These are phyloP conservation scores for Aspergillus candidus DNA, from an alignment of 2,329 filamentous ascomycete species.

Conservation along the genomic window DNA sequence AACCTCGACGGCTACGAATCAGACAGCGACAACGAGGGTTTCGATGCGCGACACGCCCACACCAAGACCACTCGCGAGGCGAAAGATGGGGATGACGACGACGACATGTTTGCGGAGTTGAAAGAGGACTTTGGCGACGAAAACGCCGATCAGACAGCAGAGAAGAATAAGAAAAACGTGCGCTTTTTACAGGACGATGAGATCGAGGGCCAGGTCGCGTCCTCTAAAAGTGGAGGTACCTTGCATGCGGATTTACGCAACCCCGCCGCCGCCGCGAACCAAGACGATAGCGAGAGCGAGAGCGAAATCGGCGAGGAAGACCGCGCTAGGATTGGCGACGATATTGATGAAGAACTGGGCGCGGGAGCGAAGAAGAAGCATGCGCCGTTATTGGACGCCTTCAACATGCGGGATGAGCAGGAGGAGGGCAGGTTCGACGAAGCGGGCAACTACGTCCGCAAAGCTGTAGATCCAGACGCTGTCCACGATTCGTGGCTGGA, in stretches of 20 bases:
- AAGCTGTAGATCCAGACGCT: constrained; percentile 81
- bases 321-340: constrained; percentile 65
- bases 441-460: constrained; percentile 82
- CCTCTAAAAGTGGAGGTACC: constrained; percentile 67
- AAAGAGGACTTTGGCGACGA: constrained; percentile 55
- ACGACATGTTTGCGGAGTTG: constrained; percentile 77
- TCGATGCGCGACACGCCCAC: constrained; percentile 63
- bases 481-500: constrained; percentile 90
- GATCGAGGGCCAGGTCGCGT: constrained; percentile 73
- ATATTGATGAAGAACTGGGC: constrained; percentile 81
- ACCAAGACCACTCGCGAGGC: constrained; percentile 42
- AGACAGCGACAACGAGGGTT: constrained; percentile 85
- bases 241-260: constrained; percentile 53
- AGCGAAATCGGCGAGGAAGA: constrained; percentile 60
- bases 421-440: constrained; percentile 92
- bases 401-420: constrained; percentile 86
- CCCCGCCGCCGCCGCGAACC: constrained; percentile 48
- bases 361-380: constrained; percentile 86
- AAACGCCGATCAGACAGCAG: constrained; percentile 43
- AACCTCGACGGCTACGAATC: constrained; percentile 97
- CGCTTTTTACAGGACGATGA: constrained; percentile 55
- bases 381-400: constrained; percentile 89
- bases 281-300: constrained; percentile 55
- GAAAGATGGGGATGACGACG: constrained; percentile 38
- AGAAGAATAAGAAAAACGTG: constrained; percentile 59